Conservation (phyloP, 1,284 basidiomycete genomes). For the Moniliella sp. region DNA sequence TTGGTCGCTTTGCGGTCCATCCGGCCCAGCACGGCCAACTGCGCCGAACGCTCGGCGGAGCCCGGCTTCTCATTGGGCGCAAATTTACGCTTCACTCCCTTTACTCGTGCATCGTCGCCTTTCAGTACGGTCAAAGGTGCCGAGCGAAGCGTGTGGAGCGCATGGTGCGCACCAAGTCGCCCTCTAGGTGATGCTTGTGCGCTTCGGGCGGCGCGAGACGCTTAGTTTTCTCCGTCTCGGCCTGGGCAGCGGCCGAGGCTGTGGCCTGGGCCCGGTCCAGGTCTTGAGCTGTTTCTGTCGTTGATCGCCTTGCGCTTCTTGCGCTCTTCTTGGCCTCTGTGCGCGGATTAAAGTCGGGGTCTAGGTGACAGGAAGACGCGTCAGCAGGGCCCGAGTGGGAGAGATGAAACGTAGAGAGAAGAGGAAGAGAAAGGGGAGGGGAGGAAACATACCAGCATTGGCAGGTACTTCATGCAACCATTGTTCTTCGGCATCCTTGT, state of each 20-base stretch:
- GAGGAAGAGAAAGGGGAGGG: slow-evolving; percentile 1
- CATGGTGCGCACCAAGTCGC: slow-evolving; percentile 55
- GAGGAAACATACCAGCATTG: slow-evolving; percentile 37
- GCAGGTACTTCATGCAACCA: slow-evolving; percentile 78
- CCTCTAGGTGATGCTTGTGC: slow-evolving; percentile 55
- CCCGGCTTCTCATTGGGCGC: slow-evolving; percentile 53
- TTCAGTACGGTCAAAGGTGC: slow-evolving; percentile 68
- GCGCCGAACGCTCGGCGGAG: slow-evolving; percentile 48
- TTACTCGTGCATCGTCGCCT: slow-evolving; percentile 42
- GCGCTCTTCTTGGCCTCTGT: slow-evolving; percentile 54
- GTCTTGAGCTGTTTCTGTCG: slow-evolving; percentile 59
- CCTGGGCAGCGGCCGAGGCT: slow-evolving; percentile 2
- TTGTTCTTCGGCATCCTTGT: slow-evolving; percentile 64
- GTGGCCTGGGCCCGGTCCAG: slow-evolving; percentile 39
- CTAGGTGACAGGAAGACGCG: no score
- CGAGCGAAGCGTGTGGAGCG: slow-evolving; percentile 76
- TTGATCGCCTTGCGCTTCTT: slow-evolving; percentile 68
- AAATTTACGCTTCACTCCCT: slow-evolving; percentile 82
- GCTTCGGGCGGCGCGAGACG: slow-evolving; percentile 36
- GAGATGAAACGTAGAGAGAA: not conserved
- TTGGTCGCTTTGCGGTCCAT: no score
- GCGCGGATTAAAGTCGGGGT: slow-evolving; percentile 53
- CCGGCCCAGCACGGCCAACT: slow-evolving; percentile 53
- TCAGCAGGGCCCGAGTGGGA: slow-evolving; percentile 3
- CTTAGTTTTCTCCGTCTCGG: not conserved